phyloP scores from a whole-genome alignment of 805 yeast genomes.

The Ascoidea asiatica region DNA sequence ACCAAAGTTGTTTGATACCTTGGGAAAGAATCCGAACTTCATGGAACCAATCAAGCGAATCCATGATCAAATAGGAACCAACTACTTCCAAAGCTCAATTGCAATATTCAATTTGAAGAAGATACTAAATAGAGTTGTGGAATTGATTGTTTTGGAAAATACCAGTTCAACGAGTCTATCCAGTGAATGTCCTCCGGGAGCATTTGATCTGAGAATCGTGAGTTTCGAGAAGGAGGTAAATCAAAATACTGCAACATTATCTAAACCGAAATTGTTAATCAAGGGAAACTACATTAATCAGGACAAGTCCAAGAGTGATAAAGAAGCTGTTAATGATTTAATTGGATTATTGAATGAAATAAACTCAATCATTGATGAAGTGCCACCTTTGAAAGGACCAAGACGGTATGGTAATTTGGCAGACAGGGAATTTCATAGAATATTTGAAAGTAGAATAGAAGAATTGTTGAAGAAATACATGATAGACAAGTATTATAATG shows the following conservation, averaged over 20 bases:
- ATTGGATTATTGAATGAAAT: constrained; percentile 20
- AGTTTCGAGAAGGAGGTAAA: constrained; percentile 13
- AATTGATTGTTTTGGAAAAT: constrained; percentile 24
- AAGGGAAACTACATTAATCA: neutral
- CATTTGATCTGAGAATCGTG: constrained; percentile 12
- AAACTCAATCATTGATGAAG: constrained; percentile 29
- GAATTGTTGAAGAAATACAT: constrained; percentile 16
- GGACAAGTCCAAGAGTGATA: neutral
- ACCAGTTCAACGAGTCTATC: no score
- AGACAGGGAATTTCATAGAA: constrained; percentile 62
- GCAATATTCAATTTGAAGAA: constrained; percentile 27
- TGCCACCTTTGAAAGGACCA: constrained; percentile 64
- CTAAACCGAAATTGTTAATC: neutral
- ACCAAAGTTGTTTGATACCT: constrained; percentile 7
- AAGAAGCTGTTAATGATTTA: constrained; percentile 17
- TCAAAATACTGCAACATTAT: constrained; percentile 1
- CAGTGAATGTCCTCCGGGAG: constrained; percentile 18
- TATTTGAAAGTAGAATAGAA: constrained; percentile 22
- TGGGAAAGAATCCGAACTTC: constrained; percentile 13
- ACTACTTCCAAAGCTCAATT: constrained; percentile 28
- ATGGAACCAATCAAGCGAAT: constrained; percentile 30
- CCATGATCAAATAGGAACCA: constrained; percentile 26
- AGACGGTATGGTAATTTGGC: constrained; percentile 84
- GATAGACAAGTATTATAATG: constrained; percentile 11
- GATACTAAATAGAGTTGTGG: constrained; percentile 23